Conservation (phyloP, 2,329 filamentous ascomycete genomes). For the Polychaeton citri region DNA sequence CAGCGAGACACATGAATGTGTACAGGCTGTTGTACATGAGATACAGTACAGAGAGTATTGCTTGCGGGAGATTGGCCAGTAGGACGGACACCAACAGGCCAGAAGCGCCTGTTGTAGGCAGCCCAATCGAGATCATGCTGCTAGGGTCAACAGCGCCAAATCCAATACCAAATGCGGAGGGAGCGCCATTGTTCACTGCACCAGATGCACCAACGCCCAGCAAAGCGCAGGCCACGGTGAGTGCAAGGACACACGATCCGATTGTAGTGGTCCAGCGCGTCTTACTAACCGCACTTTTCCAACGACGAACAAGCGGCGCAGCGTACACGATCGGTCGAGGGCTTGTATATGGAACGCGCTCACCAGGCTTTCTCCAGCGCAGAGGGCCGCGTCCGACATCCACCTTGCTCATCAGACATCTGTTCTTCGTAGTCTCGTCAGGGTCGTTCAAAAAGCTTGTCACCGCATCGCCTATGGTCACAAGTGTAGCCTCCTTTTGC, state of each 20-base stretch:
- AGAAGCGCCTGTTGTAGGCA: conserved; percentile 2
- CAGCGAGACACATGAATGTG: conserved; percentile 32
- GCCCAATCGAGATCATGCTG: conserved; percentile 2
- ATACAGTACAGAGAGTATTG: conserved; percentile 35
- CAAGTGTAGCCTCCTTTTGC: conserved; percentile 10
- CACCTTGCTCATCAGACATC: conserved; percentile 3
- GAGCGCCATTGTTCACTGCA: not conserved
- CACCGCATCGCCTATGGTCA: conserved; percentile 18
- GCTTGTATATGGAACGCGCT: not conserved
- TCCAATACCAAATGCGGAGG: conserved; percentile 1
- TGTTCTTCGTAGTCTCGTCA: conserved; percentile 10
- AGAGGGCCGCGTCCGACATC: too few relatives aligned
- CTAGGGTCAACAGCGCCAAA: conserved; percentile 6
- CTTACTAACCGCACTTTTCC: not conserved
- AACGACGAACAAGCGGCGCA: not conserved
- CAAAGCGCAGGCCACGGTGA: not conserved
- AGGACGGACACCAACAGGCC: conserved; percentile 16
- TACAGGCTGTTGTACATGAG: conserved; percentile 31
- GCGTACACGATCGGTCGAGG: not conserved
- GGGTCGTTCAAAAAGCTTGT: conserved; percentile 12
- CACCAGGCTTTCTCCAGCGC: too few relatives aligned
- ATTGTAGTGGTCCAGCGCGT: not conserved
- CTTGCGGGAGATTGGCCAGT: conserved; percentile 35
- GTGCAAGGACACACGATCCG: not conserved
- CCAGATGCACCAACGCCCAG: not conserved